These are phyloP conservation scores for Kuraishia cidri DNA, from an alignment of 805 yeast species.

Conservation along the genomic window DNA sequence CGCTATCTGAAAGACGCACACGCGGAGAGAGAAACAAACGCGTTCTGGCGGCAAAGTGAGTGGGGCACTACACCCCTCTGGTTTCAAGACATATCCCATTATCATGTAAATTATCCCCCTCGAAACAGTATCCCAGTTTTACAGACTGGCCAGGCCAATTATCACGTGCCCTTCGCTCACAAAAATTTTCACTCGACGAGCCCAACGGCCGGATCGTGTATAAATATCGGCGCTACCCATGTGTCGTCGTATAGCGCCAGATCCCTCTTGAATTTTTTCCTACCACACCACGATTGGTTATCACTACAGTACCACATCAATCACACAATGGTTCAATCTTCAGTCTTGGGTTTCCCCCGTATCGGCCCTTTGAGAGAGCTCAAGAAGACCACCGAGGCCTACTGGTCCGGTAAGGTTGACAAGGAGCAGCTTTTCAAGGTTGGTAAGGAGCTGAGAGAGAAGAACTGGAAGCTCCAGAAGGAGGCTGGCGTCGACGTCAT, in stretches of 20 bases:
- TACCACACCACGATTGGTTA: too few relatives aligned
- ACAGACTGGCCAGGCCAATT: too few relatives aligned
- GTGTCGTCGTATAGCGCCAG: too few relatives aligned
- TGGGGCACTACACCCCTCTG: too few relatives aligned
- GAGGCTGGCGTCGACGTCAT: conserved; percentile 95
- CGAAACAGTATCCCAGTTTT: too few relatives aligned
- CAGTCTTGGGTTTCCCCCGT: conserved; percentile 99
- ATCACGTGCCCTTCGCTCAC: too few relatives aligned
- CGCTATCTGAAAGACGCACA: too few relatives aligned
- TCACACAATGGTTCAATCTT: conserved; percentile 77
- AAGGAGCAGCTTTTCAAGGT: conserved; percentile 83
- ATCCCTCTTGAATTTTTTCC: too few relatives aligned
- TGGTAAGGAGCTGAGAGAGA: conserved; percentile 92
- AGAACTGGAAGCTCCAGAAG: conserved; percentile 97
- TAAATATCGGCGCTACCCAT: neutral
- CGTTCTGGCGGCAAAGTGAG: too few relatives aligned
- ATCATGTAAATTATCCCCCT: too few relatives aligned
- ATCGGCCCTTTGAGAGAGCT: conserved; percentile 99
- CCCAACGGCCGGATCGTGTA: neutral
- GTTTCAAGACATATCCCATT: too few relatives aligned
- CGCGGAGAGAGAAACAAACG: too few relatives aligned
- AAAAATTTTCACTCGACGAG: neutral
- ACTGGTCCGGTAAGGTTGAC: conserved; percentile 93
- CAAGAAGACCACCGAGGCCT: conserved; percentile 97
- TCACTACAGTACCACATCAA: neutral